These are phyloP conservation scores for Theobroma cacao DNA, from an alignment of 345 rosid species.

Conservation along the genomic window DNA sequence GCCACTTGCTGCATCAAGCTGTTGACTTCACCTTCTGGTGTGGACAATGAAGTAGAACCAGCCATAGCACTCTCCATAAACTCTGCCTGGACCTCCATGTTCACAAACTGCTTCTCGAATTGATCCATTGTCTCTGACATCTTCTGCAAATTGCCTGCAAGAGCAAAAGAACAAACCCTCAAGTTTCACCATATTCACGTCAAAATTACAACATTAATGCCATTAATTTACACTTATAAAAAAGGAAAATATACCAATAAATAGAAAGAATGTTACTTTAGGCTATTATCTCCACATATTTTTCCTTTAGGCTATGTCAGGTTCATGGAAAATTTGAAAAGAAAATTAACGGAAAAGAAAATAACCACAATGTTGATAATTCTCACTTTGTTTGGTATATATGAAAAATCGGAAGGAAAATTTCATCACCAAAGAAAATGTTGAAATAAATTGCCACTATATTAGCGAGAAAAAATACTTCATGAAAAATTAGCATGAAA, in stretches of 20 bases:
- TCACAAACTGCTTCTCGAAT: constrained; percentile 97
- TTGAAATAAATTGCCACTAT: no score
- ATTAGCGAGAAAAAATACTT: no score
- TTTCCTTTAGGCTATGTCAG: neutral
- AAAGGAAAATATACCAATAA: neutral
- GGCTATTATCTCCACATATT: neutral
- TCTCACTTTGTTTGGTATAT: no score
- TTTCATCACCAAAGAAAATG: no score
- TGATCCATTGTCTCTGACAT: constrained; percentile 99
- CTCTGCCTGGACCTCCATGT: constrained; percentile 99
- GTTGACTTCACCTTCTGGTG: constrained; percentile 98
- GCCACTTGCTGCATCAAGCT: constrained; percentile 99
- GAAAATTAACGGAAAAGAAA: no score
- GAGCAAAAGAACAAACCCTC: neutral
- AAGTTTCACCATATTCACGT: neutral
- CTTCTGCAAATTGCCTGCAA: constrained; percentile 92
- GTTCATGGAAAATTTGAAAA: no score
- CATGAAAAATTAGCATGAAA: no score
- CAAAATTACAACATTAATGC: neutral
- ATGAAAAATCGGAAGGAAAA: no score
- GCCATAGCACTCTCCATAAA: constrained; percentile 99
- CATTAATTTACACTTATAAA: neutral
- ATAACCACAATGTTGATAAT: no score
- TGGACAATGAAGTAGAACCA: constrained; percentile 93
- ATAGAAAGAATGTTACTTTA: neutral